A percentile compares a stretch with the other conserved stretches of the same genome.
phyloP scores from a whole-genome alignment of 1,284 basidiomycete genomes.

The Apiotrichum laibachii region DNA sequence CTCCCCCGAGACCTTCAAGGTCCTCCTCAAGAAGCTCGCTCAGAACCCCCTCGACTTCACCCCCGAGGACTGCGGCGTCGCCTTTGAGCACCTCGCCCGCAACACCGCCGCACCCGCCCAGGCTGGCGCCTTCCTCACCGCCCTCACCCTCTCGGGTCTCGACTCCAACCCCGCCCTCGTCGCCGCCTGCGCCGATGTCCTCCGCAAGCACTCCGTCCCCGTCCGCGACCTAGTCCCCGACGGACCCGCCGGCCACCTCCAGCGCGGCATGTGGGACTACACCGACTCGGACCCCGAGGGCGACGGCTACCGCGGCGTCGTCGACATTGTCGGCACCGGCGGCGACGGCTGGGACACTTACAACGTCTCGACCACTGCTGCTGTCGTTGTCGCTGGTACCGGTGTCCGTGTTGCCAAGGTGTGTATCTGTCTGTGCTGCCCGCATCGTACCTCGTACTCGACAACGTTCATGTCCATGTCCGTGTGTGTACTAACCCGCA shows the following conservation, averaged over 20 bases:
- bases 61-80: slow-evolving; percentile 64
- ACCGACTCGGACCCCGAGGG: slow-evolving; percentile 45
- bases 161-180: slow-evolving; percentile 72
- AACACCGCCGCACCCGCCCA: slow-evolving; percentile 50
- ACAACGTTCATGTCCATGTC: too few relatives aligned
- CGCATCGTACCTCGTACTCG: background rate
- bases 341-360: slow-evolving; percentile 97
- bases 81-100: slow-evolving; percentile 68
- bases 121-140: slow-evolving; percentile 78
- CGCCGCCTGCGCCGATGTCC: slow-evolving; percentile 69
- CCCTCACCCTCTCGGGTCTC: slow-evolving; percentile 70
- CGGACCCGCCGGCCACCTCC: slow-evolving; percentile 8
- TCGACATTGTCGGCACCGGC: slow-evolving; percentile 72
- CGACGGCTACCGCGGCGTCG: slow-evolving; percentile 47
- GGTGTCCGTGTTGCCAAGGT: slow-evolving; percentile 93
- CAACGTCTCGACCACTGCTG: slow-evolving; percentile 95
- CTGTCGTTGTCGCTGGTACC: slow-evolving; percentile 89
- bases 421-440: background rate
- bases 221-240: slow-evolving; percentile 52
- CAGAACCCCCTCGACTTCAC: slow-evolving; percentile 72
- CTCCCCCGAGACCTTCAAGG: slow-evolving; percentile 66
- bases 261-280: slow-evolving; percentile 48
- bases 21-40: slow-evolving; percentile 70
- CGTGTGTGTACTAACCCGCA: background rate
- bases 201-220: slow-evolving; percentile 63